Evolutionary conservation across 352 stramenopile species (phyloP), one percentile per base, ranked within the genome.

Genomic region (Globisporangium solare): DNA sequence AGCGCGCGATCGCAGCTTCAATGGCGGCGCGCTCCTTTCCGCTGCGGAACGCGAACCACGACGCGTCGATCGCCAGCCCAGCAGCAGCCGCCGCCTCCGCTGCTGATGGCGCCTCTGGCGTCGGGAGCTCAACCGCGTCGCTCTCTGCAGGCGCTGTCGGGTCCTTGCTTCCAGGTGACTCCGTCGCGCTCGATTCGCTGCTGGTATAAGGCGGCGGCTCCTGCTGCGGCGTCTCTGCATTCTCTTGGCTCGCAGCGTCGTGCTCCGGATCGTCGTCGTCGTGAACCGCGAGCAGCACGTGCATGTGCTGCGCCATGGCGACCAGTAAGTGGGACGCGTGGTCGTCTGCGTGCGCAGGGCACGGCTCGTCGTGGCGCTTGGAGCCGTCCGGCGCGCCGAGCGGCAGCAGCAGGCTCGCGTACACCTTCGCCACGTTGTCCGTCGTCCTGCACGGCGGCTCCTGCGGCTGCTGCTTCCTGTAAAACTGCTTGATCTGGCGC

Each of bases 31-130:
- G 66, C 32, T 76, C 68, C 14, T 22, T 46, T 0, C 21, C n/a
- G 7, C 54, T 57, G 22, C 57, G 51, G 48, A 67, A 68, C 21
- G 66, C 68, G 35, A 76, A 74, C 68, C 68, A 76, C 27, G 62
- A 61, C 12, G 45, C 27, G 10, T 64, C 39, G 18, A 64, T 43
- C 27, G 43, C 20, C 0, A 46, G 24, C 2, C 24, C 24, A 27
- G 24, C 5, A 27, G 24, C 24, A 27, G 24, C 31, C 22, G 42
- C 24, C 2, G 13, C 37, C 51, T 54, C 22, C 1, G 42, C 1
- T 21, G 27, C 3, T 8, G 39, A 8, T 0, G 32, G 13, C 2
- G 41, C 6, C 7, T 27, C 24, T 27, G 24, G 5, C 24, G 24
- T 27, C 24, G 24, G 5, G 5, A 27, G 24, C 24, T 27, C 24